These are phyloP conservation scores for Penicillium sp. DNA, from an alignment of 2,329 filamentous ascomycete genomes.

Conservation along the genomic window DNA sequence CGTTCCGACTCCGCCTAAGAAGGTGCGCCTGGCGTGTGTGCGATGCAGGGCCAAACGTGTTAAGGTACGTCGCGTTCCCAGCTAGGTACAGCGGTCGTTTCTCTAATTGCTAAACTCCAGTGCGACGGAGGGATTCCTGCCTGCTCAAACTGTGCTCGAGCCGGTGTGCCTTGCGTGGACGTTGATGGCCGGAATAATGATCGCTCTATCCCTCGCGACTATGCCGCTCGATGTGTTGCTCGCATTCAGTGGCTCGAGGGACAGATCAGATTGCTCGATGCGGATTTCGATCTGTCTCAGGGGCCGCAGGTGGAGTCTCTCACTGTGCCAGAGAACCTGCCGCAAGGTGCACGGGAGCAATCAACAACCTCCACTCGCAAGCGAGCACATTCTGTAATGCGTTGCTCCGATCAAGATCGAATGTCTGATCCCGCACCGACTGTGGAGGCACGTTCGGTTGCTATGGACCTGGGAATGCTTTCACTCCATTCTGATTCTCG, in stretches of 20 bases:
- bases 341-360: neutral
- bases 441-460: constrained; percentile 36
- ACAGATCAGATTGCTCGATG: constrained; percentile 32
- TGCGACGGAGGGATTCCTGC: constrained; percentile 47
- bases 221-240: constrained; percentile 31
- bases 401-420: constrained; percentile 22
- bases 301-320: constrained; percentile 33
- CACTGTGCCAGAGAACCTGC: neutral
- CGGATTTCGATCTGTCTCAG: constrained; percentile 35
- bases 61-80: constrained; percentile 33
- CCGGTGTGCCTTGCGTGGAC: constrained; percentile 42
- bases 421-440: constrained; percentile 12
- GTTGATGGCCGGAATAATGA: constrained; percentile 45
- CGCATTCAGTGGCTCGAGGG: constrained; percentile 43
- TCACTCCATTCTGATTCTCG: constrained; percentile 45
- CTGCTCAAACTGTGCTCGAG: constrained; percentile 45
- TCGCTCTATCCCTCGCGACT: constrained; percentile 43
- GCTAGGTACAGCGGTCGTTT: neutral
- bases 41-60: constrained; percentile 44
- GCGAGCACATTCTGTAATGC: constrained; percentile 24
- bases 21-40: constrained; percentile 46
- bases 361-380: constrained; percentile 9
- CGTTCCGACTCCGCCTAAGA: constrained; percentile 27
- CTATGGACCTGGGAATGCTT: constrained; percentile 43
- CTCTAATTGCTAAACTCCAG: constrained; percentile 23